Evolutionary conservation across 352 stramenopile genomes (phyloP).

Genomic region (Blastocystis sp.): DNA sequence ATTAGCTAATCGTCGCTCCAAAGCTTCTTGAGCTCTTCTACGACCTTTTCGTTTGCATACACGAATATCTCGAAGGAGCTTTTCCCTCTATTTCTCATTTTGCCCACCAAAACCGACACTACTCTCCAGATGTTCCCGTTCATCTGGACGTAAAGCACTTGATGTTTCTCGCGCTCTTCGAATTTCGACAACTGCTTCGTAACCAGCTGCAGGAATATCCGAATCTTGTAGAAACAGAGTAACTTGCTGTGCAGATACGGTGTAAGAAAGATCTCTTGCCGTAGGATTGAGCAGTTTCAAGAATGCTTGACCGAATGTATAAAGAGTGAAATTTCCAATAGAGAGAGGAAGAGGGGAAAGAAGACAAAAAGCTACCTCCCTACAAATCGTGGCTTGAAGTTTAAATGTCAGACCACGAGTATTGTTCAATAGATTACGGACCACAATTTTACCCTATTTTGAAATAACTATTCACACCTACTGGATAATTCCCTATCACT

Average conservation of each 20-base stretch:
- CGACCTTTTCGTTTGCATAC: constrained; percentile 43
- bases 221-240: background rate
- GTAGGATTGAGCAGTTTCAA: constrained; percentile 33
- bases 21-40: background rate
- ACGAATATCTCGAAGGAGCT: constrained; percentile 33
- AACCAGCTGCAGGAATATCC: background rate
- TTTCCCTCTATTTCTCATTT: constrained; percentile 14
- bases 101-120: background rate
- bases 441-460: constrained; percentile 10
- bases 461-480: background rate
- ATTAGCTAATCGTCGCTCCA: constrained; percentile 22
- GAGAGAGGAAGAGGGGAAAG: background rate
- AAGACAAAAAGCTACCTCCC: background rate
- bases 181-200: background rate
- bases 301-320: background rate
- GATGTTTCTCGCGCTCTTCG: background rate
- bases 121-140: constrained; percentile 50
- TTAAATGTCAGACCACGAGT: background rate
- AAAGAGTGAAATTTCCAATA: constrained; percentile 11
- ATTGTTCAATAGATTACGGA: constrained; percentile 18
- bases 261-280: constrained; percentile 12
- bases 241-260: background rate
- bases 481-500: background rate
- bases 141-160: background rate
- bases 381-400: background rate